Evolutionary conservation across 2,329 filamentous ascomycete genomes (phyloP), one percentile per base, ranked within the genome.

Genomic region (Exophiala dermatitidis): DNA sequence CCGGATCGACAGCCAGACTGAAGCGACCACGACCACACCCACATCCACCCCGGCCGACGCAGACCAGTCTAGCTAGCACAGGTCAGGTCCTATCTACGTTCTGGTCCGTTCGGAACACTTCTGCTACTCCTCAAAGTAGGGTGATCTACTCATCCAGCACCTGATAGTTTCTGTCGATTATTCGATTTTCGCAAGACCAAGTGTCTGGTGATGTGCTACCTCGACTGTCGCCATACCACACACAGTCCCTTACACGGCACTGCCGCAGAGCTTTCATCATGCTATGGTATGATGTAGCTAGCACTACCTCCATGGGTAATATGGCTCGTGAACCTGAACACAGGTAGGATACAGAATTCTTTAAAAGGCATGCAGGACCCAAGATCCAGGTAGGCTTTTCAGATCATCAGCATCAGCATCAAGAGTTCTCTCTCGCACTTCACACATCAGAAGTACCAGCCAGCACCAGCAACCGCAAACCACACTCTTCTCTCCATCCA

Each of bases 111-210:
- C 43, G 50, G 28, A 9, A 28, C 41, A 5, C 12, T n/a, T n/a
- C 4, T 8, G 7, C n/a, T 26, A 26, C 28, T 12, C 12, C 19
- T 19, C 9, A 5, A 26, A 30, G 33, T 32, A 46, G 51, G 53
- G 53, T 58, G 56, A 58, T 52, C 37, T 53, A 33, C 42, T 51
- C 50, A 51, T 34, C 30, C 33, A 48, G 46, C 56, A 53, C 47
- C 47, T 46, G 49, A 46, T 46, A 32, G 12, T 41, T 40, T 48
- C n/a, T 28, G 19, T 5, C 12, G 38, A 41, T 9, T 28, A 32
- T 45, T 45, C 34, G 8, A 37, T 8, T n/a, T 37, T 37, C 34
- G 34, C 8, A 8, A 37, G 38, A 12, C 12, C 38, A 41, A 38
- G 12, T 6, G 38, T 41, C 38, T 41, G 38, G 38, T 41, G 38